Evolutionary conservation across 2,329 filamentous ascomycete genomes (phyloP), one percentile per base, ranked within the genome.

Genomic region (Leptographium wingfieldii): DNA sequence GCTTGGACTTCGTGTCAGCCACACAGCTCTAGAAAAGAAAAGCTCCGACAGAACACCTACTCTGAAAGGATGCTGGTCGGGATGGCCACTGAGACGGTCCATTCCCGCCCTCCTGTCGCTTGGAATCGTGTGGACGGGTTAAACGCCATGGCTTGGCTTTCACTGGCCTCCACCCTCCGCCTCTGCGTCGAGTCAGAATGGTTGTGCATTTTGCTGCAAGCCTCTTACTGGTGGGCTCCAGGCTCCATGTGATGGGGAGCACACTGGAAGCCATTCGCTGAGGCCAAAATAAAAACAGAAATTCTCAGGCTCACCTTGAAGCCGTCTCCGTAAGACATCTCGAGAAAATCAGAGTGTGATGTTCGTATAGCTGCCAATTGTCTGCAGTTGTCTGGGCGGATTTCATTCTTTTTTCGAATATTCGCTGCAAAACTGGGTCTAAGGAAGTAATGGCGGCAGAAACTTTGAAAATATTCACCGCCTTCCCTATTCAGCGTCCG

Each of bases 11-110:
- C 22, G 2, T 40, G 51, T 51, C 35, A 56, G 56, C 7, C 60
- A 2, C 38, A 40, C 38, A 16, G 38, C 38, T 16, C 48, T 1
- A 4, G 27, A 6, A n/a, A 22, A 7, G 14, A 51, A 25, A 51
- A 27, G 12, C 48, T 10, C 46, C 38, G 38, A 16, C 22, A 43
- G 16, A 22, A 49, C 6, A 10, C 51, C 76, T 74, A 90, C 87
- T 88, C 88, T 60, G 84, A 78, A 60, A 92, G 80, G 53, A 94
- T 83, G 69, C 88, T 92, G 40, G 86, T 88, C 1, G 90, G 88
- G 35, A 95, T 73, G 3, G 90, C 90, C 40, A 94, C 79, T 51
- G 86, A 92, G 22, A 94, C 70, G 0, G 90, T 94, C 79, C 86
- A 88, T 43, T 81, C 74, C 64, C 89, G 77, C 43, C 85, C 84